These are phyloP conservation scores for Paecilomyces dactylethromorphus DNA, from an alignment of 2,329 filamentous ascomycete species.

Conservation along the genomic window DNA sequence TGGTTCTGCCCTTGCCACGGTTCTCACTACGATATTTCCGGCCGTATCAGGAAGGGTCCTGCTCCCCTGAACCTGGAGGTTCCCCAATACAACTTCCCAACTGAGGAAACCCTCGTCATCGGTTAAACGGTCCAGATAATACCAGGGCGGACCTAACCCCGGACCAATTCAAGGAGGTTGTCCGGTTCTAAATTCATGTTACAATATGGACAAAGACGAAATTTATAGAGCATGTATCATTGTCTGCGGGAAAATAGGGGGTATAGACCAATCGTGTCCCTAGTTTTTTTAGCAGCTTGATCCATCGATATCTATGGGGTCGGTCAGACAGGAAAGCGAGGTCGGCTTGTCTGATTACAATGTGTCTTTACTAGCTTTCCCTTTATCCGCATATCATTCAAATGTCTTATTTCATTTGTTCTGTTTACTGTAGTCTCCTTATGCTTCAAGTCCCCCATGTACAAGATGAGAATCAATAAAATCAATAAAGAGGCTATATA, in stretches of 20 bases:
- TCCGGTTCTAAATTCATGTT: background rate
- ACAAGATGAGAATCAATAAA: background rate
- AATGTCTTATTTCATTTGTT: background rate
- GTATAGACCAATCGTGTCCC: background rate
- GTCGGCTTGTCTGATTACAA: background rate
- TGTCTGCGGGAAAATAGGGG: background rate
- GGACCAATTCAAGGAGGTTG: background rate
- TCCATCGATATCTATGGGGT: background rate
- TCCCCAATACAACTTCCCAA: slow-evolving; percentile 84
- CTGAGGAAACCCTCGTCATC: slow-evolving; percentile 82
- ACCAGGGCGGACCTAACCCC: background rate
- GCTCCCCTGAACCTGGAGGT: slow-evolving; percentile 97
- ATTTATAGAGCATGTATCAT: slow-evolving; percentile 1
- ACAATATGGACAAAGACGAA: background rate
- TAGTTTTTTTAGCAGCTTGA: background rate
- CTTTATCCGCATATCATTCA: background rate
- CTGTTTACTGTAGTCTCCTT: background rate
- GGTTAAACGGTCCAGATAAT: slow-evolving; percentile 56
- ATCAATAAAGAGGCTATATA: background rate
- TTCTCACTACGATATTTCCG: slow-evolving; percentile 99
- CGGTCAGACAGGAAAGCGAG: background rate
- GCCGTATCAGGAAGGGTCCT: slow-evolving; percentile 94
- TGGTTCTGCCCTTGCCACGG: slow-evolving; percentile 99
- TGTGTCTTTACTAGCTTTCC: background rate
- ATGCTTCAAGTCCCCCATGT: background rate